Base-by-base conservation (phyloP, 2,329 filamentous ascomycete species). In the Curvularia sp. region DNA sequence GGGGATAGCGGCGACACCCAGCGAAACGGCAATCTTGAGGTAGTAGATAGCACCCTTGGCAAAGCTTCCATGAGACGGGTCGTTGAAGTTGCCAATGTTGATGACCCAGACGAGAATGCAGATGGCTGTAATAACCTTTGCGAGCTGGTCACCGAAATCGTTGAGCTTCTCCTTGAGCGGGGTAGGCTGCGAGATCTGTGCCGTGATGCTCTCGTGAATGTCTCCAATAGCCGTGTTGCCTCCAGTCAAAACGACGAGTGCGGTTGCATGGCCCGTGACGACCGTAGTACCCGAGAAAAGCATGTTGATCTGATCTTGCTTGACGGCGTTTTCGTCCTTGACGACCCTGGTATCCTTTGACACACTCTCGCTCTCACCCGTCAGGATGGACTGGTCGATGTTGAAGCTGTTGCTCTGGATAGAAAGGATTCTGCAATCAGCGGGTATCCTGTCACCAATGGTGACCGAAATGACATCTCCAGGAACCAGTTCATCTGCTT, bases 1-100 rank as follows among this genome's bases (percentile, higher is more conserved):
- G 0, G 95, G 95, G 73, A 99, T 99, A 66, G 96, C 95, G 46
- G 95, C 95, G 41, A 99, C 95, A 79, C 95, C 96, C 36, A 99
- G 90, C 49, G 95, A 99, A 41, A 99, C 96, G 41, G 95, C 95
- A 75, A 99, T 99, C 84, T 99, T 99, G 71, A 99, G 87, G 79
- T 99, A 99, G 84, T 99, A 99, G 73, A 99, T 98, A 59, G 95
- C 95, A 59, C 95, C 95, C 83, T 98, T 99, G 64, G 92, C 86
- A 89, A 93, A 97, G 78, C 87, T 90, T 70, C 95, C 95, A 70
- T 97, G 94, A 65, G 91, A 90, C 27, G 93, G 92, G 73, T 99
- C 95, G 74, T 87, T 95, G 84, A 99, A 99, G 82, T 99, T 92
- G 72, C 92, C 89, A 68, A 98, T 92, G 81, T 99, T 99, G 84